These are phyloP conservation scores for Cyclotella choctawhatcheeana DNA, from an alignment of 108 stramenopile species.

Conservation along the genomic window DNA sequence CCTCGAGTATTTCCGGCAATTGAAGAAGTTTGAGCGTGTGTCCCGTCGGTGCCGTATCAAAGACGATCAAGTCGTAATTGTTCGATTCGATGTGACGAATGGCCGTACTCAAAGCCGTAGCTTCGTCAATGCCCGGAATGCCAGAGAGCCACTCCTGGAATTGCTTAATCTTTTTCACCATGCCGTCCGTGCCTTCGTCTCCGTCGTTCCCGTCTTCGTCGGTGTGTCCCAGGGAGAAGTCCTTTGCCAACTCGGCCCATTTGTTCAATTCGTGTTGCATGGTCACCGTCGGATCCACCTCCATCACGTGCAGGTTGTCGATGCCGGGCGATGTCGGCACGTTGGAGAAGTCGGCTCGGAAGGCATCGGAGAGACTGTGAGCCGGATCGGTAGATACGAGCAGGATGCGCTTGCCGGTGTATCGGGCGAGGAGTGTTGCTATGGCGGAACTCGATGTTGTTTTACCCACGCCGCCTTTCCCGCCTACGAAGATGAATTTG, in stretches of 20 bases:
- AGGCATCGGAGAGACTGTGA: conserved; percentile 93
- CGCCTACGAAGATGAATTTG: conserved; percentile 81
- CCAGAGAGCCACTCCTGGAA: conserved; percentile 58
- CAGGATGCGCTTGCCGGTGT: conserved; percentile 76
- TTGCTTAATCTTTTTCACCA: conserved; percentile 41
- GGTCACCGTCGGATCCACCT: conserved; percentile 73
- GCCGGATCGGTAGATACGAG: conserved; percentile 95
- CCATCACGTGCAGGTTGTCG: conserved; percentile 70
- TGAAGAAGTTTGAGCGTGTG: conserved; percentile 77
- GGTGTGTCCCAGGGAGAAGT: conserved; percentile 11
- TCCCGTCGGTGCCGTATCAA: conserved; percentile 86
- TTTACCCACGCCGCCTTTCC: conserved; percentile 92
- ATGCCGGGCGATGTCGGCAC: conserved; percentile 42
- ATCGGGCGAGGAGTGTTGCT: conserved; percentile 79
- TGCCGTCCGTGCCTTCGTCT: conserved; percentile 9
- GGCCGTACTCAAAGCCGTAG: conserved; percentile 58
- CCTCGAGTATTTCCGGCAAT: conserved; percentile 79
- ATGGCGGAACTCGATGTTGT: conserved; percentile 87
- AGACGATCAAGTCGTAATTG: conserved; percentile 69
- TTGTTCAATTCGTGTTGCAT: conserved; percentile 36
- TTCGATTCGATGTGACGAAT: conserved; percentile 48
- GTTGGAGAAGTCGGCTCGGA: conserved; percentile 44
- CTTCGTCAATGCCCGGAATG: conserved; percentile 81
- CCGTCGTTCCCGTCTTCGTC: conserved; percentile 5
- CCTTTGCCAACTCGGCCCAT: conserved; percentile 44